Conservation (phyloP, 768 basidiomycete genomes). For the Phlegmacium glaucopus region DNA sequence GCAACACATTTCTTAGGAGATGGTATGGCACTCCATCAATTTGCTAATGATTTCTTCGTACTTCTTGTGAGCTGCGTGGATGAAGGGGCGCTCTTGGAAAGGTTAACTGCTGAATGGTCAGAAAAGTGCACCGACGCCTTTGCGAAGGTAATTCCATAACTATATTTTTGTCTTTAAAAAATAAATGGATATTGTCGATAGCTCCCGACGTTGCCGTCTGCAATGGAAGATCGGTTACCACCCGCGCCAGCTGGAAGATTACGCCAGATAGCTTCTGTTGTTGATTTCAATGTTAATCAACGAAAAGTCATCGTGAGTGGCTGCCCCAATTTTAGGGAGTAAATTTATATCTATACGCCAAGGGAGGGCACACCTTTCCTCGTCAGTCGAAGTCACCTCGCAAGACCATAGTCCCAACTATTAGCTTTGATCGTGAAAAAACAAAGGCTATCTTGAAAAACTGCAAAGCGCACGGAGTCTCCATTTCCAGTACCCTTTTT, state of each 20-base stretch:
- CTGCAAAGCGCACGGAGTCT: slow-evolving; percentile 71
- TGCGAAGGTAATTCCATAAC: neutral
- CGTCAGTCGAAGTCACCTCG: slow-evolving; percentile 39
- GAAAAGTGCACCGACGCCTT: slow-evolving; percentile 13
- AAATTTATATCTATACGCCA: slow-evolving; percentile 1
- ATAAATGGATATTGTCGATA: slow-evolving; percentile 1
- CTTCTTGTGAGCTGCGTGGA: slow-evolving; percentile 44
- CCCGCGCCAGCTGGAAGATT: slow-evolving; percentile 31
- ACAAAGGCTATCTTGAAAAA: slow-evolving; percentile 63
- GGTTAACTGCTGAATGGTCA: slow-evolving; percentile 32
- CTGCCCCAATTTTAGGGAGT: neutral
- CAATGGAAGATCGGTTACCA: slow-evolving; percentile 32
- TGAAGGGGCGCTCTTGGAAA: slow-evolving; percentile 22
- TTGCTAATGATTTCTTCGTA: slow-evolving; percentile 76
- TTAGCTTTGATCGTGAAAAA: slow-evolving; percentile 49
- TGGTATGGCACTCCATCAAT: slow-evolving; percentile 82
- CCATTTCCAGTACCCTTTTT: slow-evolving; percentile 73
- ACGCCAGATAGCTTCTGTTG: slow-evolving; percentile 40
- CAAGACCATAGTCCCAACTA: slow-evolving; percentile 67
- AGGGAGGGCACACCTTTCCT: slow-evolving; percentile 79
- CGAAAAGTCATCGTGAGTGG: slow-evolving; percentile 50
- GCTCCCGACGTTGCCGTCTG: slow-evolving; percentile 16
- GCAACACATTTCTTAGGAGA: slow-evolving; percentile 84
- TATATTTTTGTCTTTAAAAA: neutral
- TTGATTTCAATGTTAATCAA: slow-evolving; percentile 57